Conservation (phyloP, 345 rosid species). For the Brassica rapa region DNA sequence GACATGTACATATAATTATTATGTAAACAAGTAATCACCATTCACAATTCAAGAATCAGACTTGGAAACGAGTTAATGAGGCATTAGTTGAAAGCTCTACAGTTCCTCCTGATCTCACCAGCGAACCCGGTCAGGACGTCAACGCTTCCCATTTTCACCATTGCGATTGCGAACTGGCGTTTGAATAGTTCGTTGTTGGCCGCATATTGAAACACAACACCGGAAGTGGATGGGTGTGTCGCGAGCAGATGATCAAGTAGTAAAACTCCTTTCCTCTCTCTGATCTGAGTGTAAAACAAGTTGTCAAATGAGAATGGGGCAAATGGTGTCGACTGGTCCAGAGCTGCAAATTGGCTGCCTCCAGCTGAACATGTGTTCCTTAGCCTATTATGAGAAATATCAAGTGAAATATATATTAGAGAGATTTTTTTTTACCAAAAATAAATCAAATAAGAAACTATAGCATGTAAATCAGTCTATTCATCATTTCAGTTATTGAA, state of each 20-base stretch:
- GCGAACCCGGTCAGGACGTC: slow-evolving; percentile 58
- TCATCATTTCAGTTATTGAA: background rate
- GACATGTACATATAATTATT: background rate
- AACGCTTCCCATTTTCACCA: slow-evolving; percentile 62
- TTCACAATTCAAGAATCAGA: slow-evolving; percentile 15
- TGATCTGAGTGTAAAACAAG: slow-evolving; percentile 48
- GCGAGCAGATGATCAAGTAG: slow-evolving; percentile 63
- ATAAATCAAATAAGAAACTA: background rate
- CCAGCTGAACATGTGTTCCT: slow-evolving; percentile 42
- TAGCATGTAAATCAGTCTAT: background rate
- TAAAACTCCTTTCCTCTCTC: slow-evolving; percentile 56
- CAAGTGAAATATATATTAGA: background rate
- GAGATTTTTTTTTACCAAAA: background rate
- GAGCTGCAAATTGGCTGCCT: slow-evolving; percentile 51
- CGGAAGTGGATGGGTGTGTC: slow-evolving; percentile 42
- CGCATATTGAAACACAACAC: slow-evolving; percentile 49
- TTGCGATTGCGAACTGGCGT: slow-evolving; percentile 54
- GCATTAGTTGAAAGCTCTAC: slow-evolving; percentile 53
- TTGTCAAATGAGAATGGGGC: slow-evolving; percentile 52
- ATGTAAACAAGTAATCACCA: background rate
- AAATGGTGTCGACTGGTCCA: slow-evolving; percentile 59
- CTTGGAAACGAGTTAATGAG: background rate
- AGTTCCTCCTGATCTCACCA: slow-evolving; percentile 66
- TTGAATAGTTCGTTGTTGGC: slow-evolving; percentile 39
- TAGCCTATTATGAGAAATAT: slow-evolving; percentile 31